phyloP scores from a whole-genome alignment of 441 rosid species.

The Populus hybrid region DNA sequence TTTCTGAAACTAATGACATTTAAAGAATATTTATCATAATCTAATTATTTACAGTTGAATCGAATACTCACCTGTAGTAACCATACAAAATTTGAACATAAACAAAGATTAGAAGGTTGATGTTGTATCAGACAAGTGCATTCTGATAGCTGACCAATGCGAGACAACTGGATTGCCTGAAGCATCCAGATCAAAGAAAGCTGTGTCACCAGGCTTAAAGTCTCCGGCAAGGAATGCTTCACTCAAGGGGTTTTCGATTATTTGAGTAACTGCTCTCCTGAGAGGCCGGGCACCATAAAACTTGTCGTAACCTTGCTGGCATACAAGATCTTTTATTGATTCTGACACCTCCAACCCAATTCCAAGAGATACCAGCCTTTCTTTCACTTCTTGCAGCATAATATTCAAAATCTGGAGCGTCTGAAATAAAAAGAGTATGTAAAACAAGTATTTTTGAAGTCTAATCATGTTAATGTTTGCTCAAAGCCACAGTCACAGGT shows the following conservation, averaged over 20 bases:
- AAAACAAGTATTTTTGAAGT: neutral
- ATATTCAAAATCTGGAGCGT: constrained; percentile 73
- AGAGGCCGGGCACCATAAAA: constrained; percentile 86
- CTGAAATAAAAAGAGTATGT: constrained; percentile 34
- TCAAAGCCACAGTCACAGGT: neutral
- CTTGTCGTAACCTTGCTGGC: constrained; percentile 77
- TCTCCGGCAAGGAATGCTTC: constrained; percentile 78
- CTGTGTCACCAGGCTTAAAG: constrained; percentile 79
- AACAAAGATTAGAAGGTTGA: constrained; percentile 30
- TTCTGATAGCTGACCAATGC: constrained; percentile 38
- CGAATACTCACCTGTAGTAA: constrained; percentile 15
- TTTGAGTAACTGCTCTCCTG: constrained; percentile 72
- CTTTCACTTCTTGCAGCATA: constrained; percentile 88
- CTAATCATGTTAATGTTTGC: neutral
- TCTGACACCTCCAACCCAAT: constrained; percentile 82
- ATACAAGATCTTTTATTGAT: constrained; percentile 66
- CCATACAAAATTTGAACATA: constrained; percentile 10
- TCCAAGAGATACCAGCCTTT: constrained; percentile 71
- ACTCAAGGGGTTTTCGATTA: constrained; percentile 81
- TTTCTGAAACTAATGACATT: neutral
- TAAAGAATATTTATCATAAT: constrained; percentile 5
- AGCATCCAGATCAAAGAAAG: constrained; percentile 65
- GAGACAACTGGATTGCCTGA: constrained; percentile 68
- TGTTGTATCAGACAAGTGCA: constrained; percentile 54
- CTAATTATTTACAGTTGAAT: constrained; percentile 24